phyloP scores from a whole-genome alignment of 2,329 filamentous ascomycete species.

The Tolypocladium sp. region DNA sequence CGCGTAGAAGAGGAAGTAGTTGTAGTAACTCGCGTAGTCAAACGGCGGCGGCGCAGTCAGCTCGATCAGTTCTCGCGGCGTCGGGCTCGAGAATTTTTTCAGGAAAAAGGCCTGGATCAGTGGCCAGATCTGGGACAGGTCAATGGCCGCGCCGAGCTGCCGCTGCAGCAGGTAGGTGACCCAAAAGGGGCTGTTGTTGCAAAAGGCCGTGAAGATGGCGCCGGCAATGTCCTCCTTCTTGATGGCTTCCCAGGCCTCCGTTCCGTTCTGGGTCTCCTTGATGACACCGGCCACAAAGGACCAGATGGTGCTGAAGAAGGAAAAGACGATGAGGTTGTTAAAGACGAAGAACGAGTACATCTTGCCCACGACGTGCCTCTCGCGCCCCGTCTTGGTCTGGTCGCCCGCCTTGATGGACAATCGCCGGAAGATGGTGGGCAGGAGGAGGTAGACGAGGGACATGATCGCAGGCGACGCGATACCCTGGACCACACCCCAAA shows the following conservation, averaged over 20 bases:
- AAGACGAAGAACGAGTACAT: slow-evolving; percentile 95
- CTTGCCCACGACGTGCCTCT: slow-evolving; percentile 83
- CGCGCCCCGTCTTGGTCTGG: slow-evolving; percentile 82
- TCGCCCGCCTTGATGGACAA: slow-evolving; percentile 79
- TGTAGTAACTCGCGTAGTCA: slow-evolving; percentile 95
- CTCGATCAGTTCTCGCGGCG: slow-evolving; percentile 84
- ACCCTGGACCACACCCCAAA: slow-evolving; percentile 89
- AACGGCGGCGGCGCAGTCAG: slow-evolving; percentile 87
- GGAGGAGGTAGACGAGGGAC: slow-evolving; percentile 75
- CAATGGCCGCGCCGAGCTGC: slow-evolving; percentile 86
- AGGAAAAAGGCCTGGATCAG: slow-evolving; percentile 78
- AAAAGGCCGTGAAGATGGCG: slow-evolving; percentile 65
- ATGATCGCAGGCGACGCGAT: slow-evolving; percentile 80
- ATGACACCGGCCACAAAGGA: slow-evolving; percentile 60
- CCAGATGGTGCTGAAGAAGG: slow-evolving; percentile 79
- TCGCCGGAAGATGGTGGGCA: slow-evolving; percentile 86
- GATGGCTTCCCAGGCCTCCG: slow-evolving; percentile 62
- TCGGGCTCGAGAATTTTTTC: slow-evolving; percentile 77
- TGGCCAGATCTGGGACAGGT: slow-evolving; percentile 81
- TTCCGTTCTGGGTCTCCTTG: slow-evolving; percentile 42
- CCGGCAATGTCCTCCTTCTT: slow-evolving; percentile 51
- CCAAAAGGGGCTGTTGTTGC: slow-evolving; percentile 83
- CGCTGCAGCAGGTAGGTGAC: slow-evolving; percentile 88
- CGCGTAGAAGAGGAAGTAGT: slow-evolving; percentile 92
- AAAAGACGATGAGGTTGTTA: slow-evolving; percentile 94